Base-by-base conservation (phyloP, 2,329 filamentous ascomycete species). In the Coniella vitis region DNA sequence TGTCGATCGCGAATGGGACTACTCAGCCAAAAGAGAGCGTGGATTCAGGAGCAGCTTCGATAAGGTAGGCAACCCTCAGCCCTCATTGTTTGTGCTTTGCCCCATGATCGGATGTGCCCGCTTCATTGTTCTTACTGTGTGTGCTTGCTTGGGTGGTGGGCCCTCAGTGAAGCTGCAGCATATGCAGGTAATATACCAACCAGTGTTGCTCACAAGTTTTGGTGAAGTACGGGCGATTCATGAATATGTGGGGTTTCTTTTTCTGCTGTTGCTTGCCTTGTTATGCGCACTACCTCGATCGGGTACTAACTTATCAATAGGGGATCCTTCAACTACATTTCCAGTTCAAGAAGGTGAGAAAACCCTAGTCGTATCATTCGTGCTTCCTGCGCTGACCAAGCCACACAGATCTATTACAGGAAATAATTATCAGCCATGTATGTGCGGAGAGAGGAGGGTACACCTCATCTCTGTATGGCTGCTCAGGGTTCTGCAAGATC, bases 1-100 rank as follows among this genome's bases (percentile, higher is more conserved):
- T 57, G 90, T 98, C 35, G 93, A 98, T 67, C 91, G 93, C 56
- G 93, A 98, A 68, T 98, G 93, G 93, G 93, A 98, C 67, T 98
- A 96, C 65, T 95, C 89, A 65, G 88, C 91, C 3, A 97, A 96
- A 70, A 81, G 85, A 59, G 93, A 98, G 60, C 80, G 93, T 52
- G 94, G 93, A 1, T 98, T 97, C 70, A 90, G 81, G 65, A 96
- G 90, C 68, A 95, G 87, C 55, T 98, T 97, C 66, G 93, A 98
- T 69, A 96, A 95, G 83, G 89, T 93, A 80, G 56, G 79, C 69
- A 38, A 47, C 43, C 14, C 31, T 21, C 13, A 40, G 32, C 32
- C 20, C 19, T 48, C 44, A 40, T 52, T 49, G 54, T n/a, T 46
- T 53, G 39, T 38, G n/a, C n/a, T n/a, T n/a, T n/a, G n/a, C n/a